A percentile compares a stretch with the other conserved stretches of the same genome.
phyloP scores from a whole-genome alignment of 495 filamentous ascomycete genomes.

The Talaromyces thailandensis region DNA sequence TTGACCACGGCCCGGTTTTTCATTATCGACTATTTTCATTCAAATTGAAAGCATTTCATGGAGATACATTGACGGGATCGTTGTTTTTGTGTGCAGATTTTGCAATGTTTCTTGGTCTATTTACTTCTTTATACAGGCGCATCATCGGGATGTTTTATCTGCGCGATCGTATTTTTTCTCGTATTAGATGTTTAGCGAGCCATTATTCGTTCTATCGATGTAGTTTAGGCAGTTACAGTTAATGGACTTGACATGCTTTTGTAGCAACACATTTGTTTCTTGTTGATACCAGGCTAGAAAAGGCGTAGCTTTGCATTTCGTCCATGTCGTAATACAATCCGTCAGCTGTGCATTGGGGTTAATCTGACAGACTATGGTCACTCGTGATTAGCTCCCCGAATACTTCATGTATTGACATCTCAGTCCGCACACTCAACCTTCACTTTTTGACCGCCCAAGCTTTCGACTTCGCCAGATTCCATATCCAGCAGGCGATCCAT shows the following conservation, averaged over 20 bases:
- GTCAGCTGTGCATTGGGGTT: too few relatives aligned
- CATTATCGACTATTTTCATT: neutral
- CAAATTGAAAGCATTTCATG: slow-evolving; percentile 1
- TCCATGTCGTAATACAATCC: too few relatives aligned
- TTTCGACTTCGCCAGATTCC: neutral
- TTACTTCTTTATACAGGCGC: neutral
- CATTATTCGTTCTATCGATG: neutral
- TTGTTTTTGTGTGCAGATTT: neutral
- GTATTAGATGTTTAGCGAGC: neutral
- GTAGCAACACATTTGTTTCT: neutral
- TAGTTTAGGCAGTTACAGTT: neutral
- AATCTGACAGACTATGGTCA: too few relatives aligned
- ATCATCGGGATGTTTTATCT: neutral
- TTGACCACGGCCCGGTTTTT: neutral
- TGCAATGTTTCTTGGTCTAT: neutral
- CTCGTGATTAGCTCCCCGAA: too few relatives aligned
- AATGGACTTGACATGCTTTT: neutral
- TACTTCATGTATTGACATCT: too few relatives aligned
- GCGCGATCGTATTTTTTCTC: neutral
- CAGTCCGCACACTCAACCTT: too few relatives aligned
- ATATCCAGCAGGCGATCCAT: neutral
- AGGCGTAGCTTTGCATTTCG: too few relatives aligned
- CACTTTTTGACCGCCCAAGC: neutral
- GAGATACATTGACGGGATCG: neutral
- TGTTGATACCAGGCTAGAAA: too few relatives aligned